phyloP scores from a whole-genome alignment of 164 flowering plant genomes.

The Vitis amurensis region DNA sequence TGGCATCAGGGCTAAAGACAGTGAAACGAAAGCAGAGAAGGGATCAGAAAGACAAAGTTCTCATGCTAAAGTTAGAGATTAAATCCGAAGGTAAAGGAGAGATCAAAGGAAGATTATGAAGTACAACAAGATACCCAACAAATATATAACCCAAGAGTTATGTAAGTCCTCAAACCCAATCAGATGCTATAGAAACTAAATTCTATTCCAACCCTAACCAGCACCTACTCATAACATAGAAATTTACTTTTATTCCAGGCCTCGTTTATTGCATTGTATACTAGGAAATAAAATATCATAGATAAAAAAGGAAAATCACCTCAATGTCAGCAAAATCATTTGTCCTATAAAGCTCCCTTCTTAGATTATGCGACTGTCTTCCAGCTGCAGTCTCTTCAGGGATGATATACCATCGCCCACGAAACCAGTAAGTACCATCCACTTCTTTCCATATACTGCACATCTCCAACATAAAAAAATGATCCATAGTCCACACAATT shows the following conservation, averaged over 20 bases:
- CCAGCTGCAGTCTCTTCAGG: slow-evolving; percentile 95
- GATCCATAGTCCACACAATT: not conserved
- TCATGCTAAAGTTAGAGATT: no score
- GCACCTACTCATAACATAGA: no score
- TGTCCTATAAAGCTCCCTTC: slow-evolving; percentile 80
- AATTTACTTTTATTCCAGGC: no score
- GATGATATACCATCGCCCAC: slow-evolving; percentile 81
- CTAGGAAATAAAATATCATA: not conserved
- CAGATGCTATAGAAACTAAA: no score
- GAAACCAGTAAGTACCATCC: slow-evolving; percentile 76
- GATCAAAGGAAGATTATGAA: no score
- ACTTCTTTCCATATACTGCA: slow-evolving; percentile 88
- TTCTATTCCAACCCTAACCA: no score
- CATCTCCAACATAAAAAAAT: slow-evolving; percentile 8
- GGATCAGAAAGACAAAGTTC: no score
- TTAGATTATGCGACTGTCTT: slow-evolving; percentile 91
- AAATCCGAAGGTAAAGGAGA: no score
- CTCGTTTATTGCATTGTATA: not conserved
- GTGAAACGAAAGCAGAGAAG: not conserved
- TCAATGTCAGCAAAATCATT: slow-evolving; percentile 85
- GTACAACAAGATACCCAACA: no score
- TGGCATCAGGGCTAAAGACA: not conserved
- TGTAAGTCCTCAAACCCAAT: no score
- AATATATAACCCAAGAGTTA: no score
- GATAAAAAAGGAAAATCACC: slow-evolving; percentile 36